Evolutionary conservation across 352 stramenopile species (phyloP), one percentile per base, ranked within the genome.

Genomic region (Phytophthora citrophthora): DNA sequence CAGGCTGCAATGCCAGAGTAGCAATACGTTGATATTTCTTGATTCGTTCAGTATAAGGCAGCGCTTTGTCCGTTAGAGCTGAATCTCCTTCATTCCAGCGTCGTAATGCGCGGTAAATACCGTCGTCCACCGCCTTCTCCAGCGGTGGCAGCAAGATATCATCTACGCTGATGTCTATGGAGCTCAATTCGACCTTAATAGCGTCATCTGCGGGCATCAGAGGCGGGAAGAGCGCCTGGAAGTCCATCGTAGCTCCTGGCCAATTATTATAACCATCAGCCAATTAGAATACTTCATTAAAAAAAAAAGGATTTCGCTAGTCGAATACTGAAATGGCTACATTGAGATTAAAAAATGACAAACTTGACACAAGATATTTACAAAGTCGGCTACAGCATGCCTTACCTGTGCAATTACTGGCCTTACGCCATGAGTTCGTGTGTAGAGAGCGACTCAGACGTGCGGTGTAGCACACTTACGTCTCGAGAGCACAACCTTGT

Each of bases 71-170:
- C 16, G 70, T 68, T 2, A 72, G 46, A 1, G 75, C 82, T 10
- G 77, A 70, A 40, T 88, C 70, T 36, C 76, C 57, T 36, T 72
- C 68, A 59, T 93, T 93, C 84, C 84, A 93, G 41, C 62, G 74
- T 36, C 70, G 70, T 26, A 93, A 65, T 13, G 82, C 82, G 39
- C 72, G 62, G 57, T 90, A 83, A 29, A 93, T 74, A 12, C 77
- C 62, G 18, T 54, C 29, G 11, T 91, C 81, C 27, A 93, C 77
- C 15, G 80, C 68, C 16, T 82, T 73, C 46, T 93, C 80, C 15
- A 91, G 61, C 20, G 82, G 71, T 2, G 62, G 63, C 27, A 93
- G 61, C 20, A 51, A 2, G 5, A 93, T 63, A 31, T 90, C 80
- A 39, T 83, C 62, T 5, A 81, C 70, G 18, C 45, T 67, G 29